These are phyloP conservation scores for Fomitopsis schrenkii DNA, from an alignment of 1,284 basidiomycete genomes.

Conservation along the genomic window DNA sequence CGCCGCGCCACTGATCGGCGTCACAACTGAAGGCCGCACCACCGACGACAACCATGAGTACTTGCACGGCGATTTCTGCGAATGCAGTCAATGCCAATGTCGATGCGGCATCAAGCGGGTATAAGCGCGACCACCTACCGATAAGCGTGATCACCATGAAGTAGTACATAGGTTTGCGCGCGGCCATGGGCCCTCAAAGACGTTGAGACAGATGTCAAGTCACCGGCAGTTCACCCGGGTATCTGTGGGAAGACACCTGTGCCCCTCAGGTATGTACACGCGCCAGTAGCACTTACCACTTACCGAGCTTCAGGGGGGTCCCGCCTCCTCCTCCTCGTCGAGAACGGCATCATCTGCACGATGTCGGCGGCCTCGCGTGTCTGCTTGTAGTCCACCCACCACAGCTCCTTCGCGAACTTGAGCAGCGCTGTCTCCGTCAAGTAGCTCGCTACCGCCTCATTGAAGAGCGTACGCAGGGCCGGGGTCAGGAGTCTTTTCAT, in stretches of 20 bases:
- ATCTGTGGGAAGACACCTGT: slow-evolving; percentile 96
- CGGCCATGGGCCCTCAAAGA: slow-evolving; percentile 74
- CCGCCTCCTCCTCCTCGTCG: slow-evolving; percentile 34
- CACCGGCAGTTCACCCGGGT: slow-evolving; percentile 93
- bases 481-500: slow-evolving; percentile 66
- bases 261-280: slow-evolving; percentile 78
- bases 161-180: slow-evolving; percentile 63
- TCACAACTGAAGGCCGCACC: slow-evolving; percentile 91
- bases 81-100: neutral
- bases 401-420: slow-evolving; percentile 82
- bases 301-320: no score
- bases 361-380: slow-evolving; percentile 67
- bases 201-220: slow-evolving; percentile 83
- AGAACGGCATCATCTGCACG: slow-evolving; percentile 93
- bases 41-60: slow-evolving; percentile 90
- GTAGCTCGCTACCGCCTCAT: slow-evolving; percentile 88
- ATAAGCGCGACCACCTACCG: slow-evolving; percentile 41
- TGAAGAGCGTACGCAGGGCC: slow-evolving; percentile 69
- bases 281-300: slow-evolving; percentile 47
- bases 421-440: slow-evolving; percentile 95
- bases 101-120: neutral
- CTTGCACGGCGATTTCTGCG: slow-evolving; percentile 81
- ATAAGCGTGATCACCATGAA: slow-evolving; percentile 87
- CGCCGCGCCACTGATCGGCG: slow-evolving; percentile 58
- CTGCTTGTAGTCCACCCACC: slow-evolving; percentile 76